These are phyloP conservation scores for Wickerhamiella bombiphila DNA, from an alignment of 805 yeast species.

Conservation along the genomic window DNA sequence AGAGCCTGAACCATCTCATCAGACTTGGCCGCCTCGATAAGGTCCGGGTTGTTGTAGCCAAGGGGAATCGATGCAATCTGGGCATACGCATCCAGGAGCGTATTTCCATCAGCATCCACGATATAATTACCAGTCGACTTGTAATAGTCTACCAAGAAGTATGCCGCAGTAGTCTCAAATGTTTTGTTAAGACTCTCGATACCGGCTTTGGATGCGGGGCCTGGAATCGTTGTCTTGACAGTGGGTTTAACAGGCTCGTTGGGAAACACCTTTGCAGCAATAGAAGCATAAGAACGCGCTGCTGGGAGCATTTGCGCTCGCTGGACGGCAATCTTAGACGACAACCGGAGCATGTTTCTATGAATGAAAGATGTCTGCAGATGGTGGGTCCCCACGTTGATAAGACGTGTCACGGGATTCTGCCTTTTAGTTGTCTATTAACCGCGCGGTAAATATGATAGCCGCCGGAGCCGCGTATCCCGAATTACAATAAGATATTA, in stretches of 20 bases:
- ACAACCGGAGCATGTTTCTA: constrained; percentile 11
- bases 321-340: constrained; percentile 5
- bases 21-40: constrained; percentile 52
- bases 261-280: constrained; percentile 38
- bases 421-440: no score
- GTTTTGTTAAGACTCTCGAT: constrained; percentile 41
- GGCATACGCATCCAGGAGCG: constrained; percentile 57
- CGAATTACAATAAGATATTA: no score
- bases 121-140: constrained; percentile 69
- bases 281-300: constrained; percentile 9
- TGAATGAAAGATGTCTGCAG: no score
- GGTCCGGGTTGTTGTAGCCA: constrained; percentile 74
- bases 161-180: constrained; percentile 58
- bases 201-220: constrained; percentile 48
- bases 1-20: constrained; percentile 58
- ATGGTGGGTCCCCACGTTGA: no score
- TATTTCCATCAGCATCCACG: constrained; percentile 68
- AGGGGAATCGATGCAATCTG: constrained; percentile 77
- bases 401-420: no score
- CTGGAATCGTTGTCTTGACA: constrained; percentile 56
- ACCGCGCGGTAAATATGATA: no score
- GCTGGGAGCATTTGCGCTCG: constrained; percentile 1
- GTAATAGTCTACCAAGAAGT: constrained; percentile 61
- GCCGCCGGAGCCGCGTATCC: no score
- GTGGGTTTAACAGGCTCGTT: constrained; percentile 62